Conservation (phyloP, 768 basidiomycete species). For the Ramaria rubella region DNA sequence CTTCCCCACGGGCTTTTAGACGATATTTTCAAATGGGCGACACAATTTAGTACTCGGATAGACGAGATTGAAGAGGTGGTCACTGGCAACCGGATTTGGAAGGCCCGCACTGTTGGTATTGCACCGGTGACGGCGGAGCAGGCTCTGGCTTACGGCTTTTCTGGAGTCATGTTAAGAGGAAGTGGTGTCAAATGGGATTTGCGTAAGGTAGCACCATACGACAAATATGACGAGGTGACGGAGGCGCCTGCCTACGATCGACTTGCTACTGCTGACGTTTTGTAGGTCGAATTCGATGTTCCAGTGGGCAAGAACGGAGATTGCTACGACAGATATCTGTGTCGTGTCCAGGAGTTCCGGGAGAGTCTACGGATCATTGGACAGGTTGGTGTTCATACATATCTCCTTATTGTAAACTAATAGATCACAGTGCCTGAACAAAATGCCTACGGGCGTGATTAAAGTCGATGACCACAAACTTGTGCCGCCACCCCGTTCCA, state of each 20-base stretch:
- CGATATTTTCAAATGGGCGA: constrained; percentile 97
- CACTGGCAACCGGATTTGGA: constrained; percentile 98
- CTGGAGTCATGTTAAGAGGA: constrained; percentile 94
- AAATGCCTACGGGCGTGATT: constrained; percentile 87
- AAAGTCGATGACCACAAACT: constrained; percentile 98
- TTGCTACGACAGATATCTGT: constrained; percentile 96
- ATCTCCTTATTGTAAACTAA: not conserved
- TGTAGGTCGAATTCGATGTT: constrained; percentile 89
- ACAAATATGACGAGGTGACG: constrained; percentile 86
- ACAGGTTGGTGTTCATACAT: constrained; percentile 39
- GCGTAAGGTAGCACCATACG: constrained; percentile 86
- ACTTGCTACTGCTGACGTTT: not conserved
- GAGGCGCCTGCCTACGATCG: not conserved
- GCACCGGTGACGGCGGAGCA: constrained; percentile 89
- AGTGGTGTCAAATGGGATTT: constrained; percentile 95
- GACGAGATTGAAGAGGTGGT: constrained; percentile 99
- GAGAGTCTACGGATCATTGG: constrained; percentile 86
- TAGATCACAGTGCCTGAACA: constrained; percentile 78
- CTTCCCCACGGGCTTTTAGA: constrained; percentile 97
- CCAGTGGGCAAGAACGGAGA: constrained; percentile 97
- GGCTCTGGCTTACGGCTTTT: constrained; percentile 88
- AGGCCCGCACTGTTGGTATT: constrained; percentile 84
- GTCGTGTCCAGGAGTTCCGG: constrained; percentile 97
- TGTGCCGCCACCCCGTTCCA: constrained; percentile 89
- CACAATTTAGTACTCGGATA: constrained; percentile 83